A percentile compares a stretch with the other conserved stretches of the same genome.
Evolutionary conservation across 768 basidiomycete genomes (phyloP).

Genomic region (Dacryopinax spathularia): DNA sequence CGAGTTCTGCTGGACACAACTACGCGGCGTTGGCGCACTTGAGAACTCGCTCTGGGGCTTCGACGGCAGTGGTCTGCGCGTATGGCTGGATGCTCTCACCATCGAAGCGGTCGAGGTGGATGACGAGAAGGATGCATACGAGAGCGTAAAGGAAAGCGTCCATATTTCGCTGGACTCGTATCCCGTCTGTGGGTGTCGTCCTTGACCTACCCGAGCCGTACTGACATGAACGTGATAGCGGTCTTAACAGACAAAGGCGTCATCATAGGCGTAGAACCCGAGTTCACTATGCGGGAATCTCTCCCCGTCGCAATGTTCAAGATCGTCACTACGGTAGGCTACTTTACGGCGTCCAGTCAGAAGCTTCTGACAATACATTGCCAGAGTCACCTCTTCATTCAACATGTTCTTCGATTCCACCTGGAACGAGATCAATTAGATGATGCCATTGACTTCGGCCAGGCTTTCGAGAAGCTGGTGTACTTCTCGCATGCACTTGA

Average conservation of each 20-base stretch:
- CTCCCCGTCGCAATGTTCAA: constrained; percentile 85
- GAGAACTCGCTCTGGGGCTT: constrained; percentile 98
- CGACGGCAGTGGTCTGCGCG: constrained; percentile 73
- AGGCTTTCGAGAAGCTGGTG: constrained; percentile 72
- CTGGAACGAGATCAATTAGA: constrained; percentile 43
- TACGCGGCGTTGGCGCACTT: constrained; percentile 79
- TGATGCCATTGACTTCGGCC: constrained; percentile 75
- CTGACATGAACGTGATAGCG: constrained; percentile 33
- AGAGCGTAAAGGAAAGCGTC: constrained; percentile 79
- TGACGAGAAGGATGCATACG: constrained; percentile 23
- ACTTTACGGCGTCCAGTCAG: constrained; percentile 1
- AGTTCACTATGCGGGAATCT: constrained; percentile 56
- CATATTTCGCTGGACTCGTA: constrained; percentile 89
- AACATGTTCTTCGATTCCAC: constrained; percentile 76
- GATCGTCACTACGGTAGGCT: constrained; percentile 71
- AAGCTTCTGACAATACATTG: not conserved
- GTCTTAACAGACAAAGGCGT: constrained; percentile 99
- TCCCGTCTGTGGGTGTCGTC: constrained; percentile 56
- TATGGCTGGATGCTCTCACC: constrained; percentile 91
- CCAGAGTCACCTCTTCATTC: constrained; percentile 86
- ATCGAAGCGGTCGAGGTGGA: constrained; percentile 48
- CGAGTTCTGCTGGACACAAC: constrained; percentile 97
- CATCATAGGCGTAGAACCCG: constrained; percentile 89
- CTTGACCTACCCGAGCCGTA: not conserved
- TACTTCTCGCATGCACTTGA: constrained; percentile 92